phyloP scores from a whole-genome alignment of 1,284 basidiomycete species.

The Ceratobasidium theobromae region DNA sequence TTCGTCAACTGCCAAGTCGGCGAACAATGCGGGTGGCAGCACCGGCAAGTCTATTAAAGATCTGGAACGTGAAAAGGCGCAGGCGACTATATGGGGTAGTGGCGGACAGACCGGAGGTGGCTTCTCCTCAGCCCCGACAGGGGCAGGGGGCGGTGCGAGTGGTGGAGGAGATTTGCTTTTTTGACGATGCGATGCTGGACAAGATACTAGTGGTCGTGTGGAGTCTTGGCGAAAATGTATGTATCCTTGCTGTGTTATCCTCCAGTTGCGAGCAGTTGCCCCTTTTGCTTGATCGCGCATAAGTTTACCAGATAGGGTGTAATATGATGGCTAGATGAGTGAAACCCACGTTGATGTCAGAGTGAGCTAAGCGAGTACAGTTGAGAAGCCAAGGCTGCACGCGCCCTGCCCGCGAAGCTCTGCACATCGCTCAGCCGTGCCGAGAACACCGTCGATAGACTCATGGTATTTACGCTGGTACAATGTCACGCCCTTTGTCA shows the following conservation, averaged over 20 bases:
- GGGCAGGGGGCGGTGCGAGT: constrained; percentile 1
- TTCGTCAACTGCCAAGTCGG: constrained; percentile 38
- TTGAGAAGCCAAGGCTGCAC: too few relatives aligned
- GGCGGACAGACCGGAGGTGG: constrained; percentile 18
- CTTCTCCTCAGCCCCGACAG: constrained; percentile 7
- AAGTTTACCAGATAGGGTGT: background rate
- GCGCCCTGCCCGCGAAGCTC: background rate
- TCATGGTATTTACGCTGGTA: too few relatives aligned
- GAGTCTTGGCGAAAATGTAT: background rate
- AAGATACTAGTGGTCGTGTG: background rate
- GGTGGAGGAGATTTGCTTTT: constrained; percentile 35
- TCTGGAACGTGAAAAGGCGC: constrained; percentile 81
- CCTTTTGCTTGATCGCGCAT: constrained; percentile 4
- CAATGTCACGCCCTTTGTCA: too few relatives aligned
- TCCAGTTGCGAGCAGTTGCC: background rate
- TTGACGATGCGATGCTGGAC: constrained; percentile 10
- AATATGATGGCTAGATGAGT: background rate
- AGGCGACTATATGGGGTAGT: constrained; percentile 68
- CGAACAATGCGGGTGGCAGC: constrained; percentile 39
- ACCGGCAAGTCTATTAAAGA: constrained; percentile 79
- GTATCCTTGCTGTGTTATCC: constrained; percentile 20
- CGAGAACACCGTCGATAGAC: constrained; percentile 13
- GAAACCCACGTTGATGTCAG: background rate
- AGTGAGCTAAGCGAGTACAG: constrained; percentile 19
- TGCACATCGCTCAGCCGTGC: background rate